A percentile compares a stretch with the other conserved stretches of the same genome.
Evolutionary conservation across 2,329 filamentous ascomycete species (phyloP).

Genomic region (Didymella lethalis): DNA sequence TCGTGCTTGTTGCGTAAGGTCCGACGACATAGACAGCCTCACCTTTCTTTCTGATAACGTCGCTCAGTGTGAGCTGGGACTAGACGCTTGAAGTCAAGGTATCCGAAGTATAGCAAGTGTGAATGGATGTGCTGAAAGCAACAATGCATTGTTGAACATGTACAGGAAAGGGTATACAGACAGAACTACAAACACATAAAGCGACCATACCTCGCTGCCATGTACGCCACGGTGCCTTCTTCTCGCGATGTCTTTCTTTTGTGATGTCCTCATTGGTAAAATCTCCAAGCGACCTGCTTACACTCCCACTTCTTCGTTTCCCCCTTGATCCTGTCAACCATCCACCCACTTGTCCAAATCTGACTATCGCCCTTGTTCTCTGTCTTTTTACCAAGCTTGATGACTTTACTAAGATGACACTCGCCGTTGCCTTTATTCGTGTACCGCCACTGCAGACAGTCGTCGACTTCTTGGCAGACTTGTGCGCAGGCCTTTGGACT

Average conservation of each 20-base stretch:
- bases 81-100: too few species aligned
- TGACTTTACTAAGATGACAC: constrained; percentile 44
- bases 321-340: constrained; percentile 41
- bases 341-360: constrained; percentile 49
- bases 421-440: constrained; percentile 36
- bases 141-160: too few species aligned
- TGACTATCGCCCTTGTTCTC: constrained; percentile 26
- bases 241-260: too few species aligned
- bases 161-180: not conserved
- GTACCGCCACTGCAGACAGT: constrained; percentile 52
- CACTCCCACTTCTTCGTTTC: constrained; percentile 38
- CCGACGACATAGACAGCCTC: too few species aligned
- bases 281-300: constrained; percentile 40
- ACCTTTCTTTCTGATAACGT: too few species aligned
- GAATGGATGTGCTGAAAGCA: too few species aligned
- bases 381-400: constrained; percentile 37
- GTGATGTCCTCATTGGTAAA: constrained; percentile 32
- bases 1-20: too few species aligned
- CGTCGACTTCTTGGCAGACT: constrained; percentile 36
- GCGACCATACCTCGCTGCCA: not conserved
- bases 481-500: constrained; percentile 36
- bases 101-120: too few species aligned
- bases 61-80: too few species aligned
- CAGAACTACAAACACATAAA: too few species aligned
- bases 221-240: not conserved